Conservation (phyloP, 2,329 filamentous ascomycete species). For the Fusarium dlaminii region DNA sequence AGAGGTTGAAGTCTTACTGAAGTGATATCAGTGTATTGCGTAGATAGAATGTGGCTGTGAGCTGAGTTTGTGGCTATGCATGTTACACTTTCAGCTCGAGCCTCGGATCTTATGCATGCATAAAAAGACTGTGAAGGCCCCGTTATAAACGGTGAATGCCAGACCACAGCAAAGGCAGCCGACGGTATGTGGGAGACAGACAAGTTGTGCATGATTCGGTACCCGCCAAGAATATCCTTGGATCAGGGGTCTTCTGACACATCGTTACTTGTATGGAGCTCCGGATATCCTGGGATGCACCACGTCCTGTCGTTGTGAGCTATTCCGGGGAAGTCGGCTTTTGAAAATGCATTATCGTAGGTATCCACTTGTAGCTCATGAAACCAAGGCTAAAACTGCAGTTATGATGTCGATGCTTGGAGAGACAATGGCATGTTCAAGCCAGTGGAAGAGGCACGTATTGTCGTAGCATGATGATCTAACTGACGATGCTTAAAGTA, state of each 20-base stretch:
- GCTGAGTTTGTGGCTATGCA: constrained; percentile 7
- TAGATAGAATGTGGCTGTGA: constrained; percentile 17
- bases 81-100: not conserved
- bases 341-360: not conserved
- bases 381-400: constrained; percentile 7
- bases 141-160: constrained; percentile 8
- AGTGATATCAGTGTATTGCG: constrained; percentile 13
- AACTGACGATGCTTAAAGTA: not conserved
- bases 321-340: constrained; percentile 21
- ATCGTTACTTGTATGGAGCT: constrained; percentile 11
- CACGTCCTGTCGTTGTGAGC: constrained; percentile 4
- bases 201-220: not conserved
- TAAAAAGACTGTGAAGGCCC: not conserved
- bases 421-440: constrained; percentile 4
- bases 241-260: constrained; percentile 18
- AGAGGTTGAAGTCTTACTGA: not conserved
- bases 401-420: constrained; percentile 15
- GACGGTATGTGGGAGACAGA: not conserved
- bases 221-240: constrained; percentile 6
- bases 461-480: constrained; percentile 1
- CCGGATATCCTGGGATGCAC: constrained; percentile 9
- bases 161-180: not conserved
- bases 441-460: constrained; percentile 11
- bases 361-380: constrained; percentile 2
- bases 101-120: not conserved